Percentiles rank a stretch among this genome's conserved stretches.
phyloP scores from a whole-genome alignment of 257 asterid genomes.

The Parsonsia alboflavescens region DNA sequence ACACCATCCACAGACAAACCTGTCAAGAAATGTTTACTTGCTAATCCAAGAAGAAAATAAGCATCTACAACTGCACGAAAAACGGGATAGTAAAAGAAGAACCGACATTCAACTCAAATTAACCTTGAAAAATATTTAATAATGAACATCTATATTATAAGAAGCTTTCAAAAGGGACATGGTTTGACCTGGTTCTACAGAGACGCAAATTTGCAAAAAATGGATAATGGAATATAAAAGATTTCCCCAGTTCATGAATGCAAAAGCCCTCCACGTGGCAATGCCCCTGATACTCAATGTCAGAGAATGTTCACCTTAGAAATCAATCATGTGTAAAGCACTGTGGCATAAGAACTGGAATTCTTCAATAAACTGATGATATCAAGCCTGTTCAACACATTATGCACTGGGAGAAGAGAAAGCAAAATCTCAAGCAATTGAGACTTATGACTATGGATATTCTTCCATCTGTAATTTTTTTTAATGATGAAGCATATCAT shows the following conservation, averaged over 20 bases:
- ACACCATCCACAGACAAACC: constrained; percentile 57
- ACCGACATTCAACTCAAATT: not conserved
- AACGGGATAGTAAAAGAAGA: not conserved
- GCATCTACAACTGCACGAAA: not conserved
- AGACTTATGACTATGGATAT: not conserved
- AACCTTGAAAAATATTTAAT: not conserved
- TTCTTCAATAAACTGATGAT: not conserved
- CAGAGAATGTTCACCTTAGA: not conserved
- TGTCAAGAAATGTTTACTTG: constrained; percentile 14
- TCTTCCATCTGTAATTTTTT: not conserved
- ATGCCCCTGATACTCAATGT: too few species aligned
- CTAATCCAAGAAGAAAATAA: not conserved
- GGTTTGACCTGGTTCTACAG: not conserved
- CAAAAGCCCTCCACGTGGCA: not conserved
- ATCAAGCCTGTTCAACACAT: not conserved
- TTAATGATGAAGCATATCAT: not conserved
- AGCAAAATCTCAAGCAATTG: not conserved
- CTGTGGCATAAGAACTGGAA: not conserved
- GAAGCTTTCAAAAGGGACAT: not conserved
- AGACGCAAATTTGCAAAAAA: not conserved
- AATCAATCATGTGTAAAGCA: not conserved
- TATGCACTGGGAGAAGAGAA: not conserved
- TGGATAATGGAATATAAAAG: not conserved
- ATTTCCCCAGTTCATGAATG: not conserved
- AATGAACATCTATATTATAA: not conserved